Base-by-base conservation (phyloP, 108 stramenopile species). In the Cyclotella atomus region DNA sequence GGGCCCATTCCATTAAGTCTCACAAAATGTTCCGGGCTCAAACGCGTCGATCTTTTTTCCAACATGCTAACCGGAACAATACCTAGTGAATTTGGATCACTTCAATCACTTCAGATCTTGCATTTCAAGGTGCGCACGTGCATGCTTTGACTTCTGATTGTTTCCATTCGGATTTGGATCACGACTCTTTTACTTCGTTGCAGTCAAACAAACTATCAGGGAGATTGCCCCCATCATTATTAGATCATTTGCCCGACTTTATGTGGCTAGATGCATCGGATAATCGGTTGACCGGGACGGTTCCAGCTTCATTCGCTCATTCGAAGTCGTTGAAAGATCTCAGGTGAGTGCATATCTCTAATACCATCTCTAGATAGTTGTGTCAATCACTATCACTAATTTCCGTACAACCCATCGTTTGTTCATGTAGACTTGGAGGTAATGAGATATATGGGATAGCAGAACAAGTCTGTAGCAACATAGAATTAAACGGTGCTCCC, bases 11-110 rank as follows among this genome's bases (percentile, higher is more conserved):
- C 60, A 20, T 8, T 8, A 3, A 63, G 68, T 16, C 41, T 85
- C n/a, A 64, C 59, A 2, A 43, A 38, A 5, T 81, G 79, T 38
- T 53, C 68, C 23, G 73, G 56, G 41, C 70, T 88, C 30, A 86
- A 86, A 63, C 71, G 88, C 61, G 75, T 88, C 81, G 88, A 90
- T 47, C 30, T 86, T 17, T 90, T 86, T 57, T 84, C 82, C 52
- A 90, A 90, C 56, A 53, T 68, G 52, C 66, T 90, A 33, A 67
- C 72, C 19, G 84, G 79, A 17, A 66, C 79, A 17, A 46, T 84
- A 30, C 84, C 84, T 10, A 19, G 24, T n/a, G 33, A 35, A 21
- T 24, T 84, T 12, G 76, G 62, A 10, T 14, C 19, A 17, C 23
- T 80, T 16, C 33, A 29, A 32, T 52, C 44, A 12, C 72, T 90